phyloP scores from a whole-genome alignment of 768 basidiomycete species.

The Rhizopogon rudus region DNA sequence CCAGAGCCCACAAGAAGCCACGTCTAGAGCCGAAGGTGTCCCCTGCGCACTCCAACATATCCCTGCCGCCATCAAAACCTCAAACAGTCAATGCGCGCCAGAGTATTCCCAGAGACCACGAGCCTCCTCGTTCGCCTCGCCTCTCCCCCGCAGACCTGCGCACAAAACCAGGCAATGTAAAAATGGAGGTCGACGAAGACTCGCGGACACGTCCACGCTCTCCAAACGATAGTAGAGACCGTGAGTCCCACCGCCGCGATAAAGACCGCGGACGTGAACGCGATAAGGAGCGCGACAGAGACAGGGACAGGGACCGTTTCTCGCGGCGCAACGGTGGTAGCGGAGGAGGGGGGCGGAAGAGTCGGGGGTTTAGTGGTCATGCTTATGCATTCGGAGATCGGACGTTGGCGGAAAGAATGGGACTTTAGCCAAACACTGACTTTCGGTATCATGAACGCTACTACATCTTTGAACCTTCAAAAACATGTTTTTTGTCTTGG shows the following conservation, averaged over 20 bases:
- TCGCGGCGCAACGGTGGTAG: slow-evolving; percentile 40
- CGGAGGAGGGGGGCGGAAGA: slow-evolving; percentile 32
- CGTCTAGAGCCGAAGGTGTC: slow-evolving; percentile 50
- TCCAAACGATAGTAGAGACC: slow-evolving; percentile 33
- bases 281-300: slow-evolving; percentile 27
- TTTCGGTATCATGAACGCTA: slow-evolving; percentile 9
- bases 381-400: slow-evolving; percentile 47
- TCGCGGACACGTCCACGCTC: slow-evolving; percentile 38
- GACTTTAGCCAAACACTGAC: slow-evolving; percentile 39
- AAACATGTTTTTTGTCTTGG: slow-evolving; percentile 7
- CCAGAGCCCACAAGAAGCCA: slow-evolving; percentile 76
- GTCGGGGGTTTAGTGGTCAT: slow-evolving; percentile 31
- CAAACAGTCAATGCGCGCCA: slow-evolving; percentile 10
- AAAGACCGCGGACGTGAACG: slow-evolving; percentile 32
- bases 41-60: slow-evolving; percentile 26
- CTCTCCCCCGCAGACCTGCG: slow-evolving; percentile 23
- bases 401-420: slow-evolving; percentile 84
- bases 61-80: slow-evolving; percentile 23
- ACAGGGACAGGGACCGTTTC: slow-evolving; percentile 31
- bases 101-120: slow-evolving; percentile 10
- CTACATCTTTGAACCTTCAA: slow-evolving; percentile 18
- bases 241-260: slow-evolving; percentile 32
- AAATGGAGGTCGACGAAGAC: slow-evolving; percentile 59
- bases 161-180: slow-evolving; percentile 22
- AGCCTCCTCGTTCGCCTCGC: slow-evolving; percentile 25